phyloP scores from a whole-genome alignment of 495 filamentous ascomycete species.

The Daldinia grandis region DNA sequence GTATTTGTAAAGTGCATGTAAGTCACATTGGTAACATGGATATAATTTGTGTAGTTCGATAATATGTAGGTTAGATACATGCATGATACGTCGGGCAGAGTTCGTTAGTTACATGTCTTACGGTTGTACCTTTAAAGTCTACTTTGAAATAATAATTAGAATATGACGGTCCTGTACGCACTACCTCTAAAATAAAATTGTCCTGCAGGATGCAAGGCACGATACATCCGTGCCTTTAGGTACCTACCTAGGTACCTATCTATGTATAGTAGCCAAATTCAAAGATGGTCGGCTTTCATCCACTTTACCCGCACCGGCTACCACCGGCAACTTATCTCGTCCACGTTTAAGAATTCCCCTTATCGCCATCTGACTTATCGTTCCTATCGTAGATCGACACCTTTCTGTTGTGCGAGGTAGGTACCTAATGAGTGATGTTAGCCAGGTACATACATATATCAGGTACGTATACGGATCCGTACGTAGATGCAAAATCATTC shows the following conservation, averaged over 20 bases:
- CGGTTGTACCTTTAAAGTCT: background rate
- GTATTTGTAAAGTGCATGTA: too few relatives aligned
- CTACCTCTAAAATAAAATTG: conserved; percentile 19
- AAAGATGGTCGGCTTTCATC: conserved; percentile 3
- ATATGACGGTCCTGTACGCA: conserved; percentile 10
- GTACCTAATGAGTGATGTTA: conserved; percentile 2
- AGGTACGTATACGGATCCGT: too few relatives aligned
- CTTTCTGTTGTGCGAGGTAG: background rate
- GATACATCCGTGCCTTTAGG: conserved; percentile 24
- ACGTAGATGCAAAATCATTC: too few relatives aligned
- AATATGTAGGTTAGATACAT: too few relatives aligned
- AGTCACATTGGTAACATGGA: too few relatives aligned
- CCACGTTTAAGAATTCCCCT: background rate
- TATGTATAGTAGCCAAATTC: conserved; percentile 1
- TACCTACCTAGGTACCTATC: too few relatives aligned
- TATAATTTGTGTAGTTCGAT: too few relatives aligned
- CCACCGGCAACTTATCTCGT: conserved; percentile 22
- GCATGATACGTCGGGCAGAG: too few relatives aligned
- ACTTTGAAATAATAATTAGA: background rate
- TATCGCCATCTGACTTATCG: conserved; percentile 13
- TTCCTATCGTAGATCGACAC: conserved; percentile 1
- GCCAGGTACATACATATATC: conserved; percentile 13
- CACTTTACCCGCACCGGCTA: conserved; percentile 30
- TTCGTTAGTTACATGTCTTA: too few relatives aligned
- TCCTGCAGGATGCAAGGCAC: conserved; percentile 43